Evolutionary conservation across 805 yeast species (phyloP).

Genomic region (Kodamaea kakaduensis): DNA sequence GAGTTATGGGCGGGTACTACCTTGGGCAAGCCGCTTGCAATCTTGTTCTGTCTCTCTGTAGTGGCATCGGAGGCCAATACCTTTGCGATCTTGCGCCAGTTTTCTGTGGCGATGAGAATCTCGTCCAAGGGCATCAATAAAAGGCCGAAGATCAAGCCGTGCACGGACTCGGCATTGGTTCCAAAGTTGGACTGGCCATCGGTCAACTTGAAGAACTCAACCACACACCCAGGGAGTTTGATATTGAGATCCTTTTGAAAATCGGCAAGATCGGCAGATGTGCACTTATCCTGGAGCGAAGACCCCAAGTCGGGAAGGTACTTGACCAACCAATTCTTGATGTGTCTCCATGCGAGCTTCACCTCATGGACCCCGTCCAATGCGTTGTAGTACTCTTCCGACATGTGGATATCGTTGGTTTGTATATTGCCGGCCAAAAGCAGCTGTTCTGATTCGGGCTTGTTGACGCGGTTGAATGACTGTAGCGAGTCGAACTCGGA

Average conservation of each 20-base stretch:
- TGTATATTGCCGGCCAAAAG: conserved; percentile 20
- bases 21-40: conserved; percentile 20
- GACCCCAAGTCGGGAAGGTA: conserved; percentile 80
- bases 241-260: conserved; percentile 79
- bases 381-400: conserved; percentile 29
- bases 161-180: conserved; percentile 54
- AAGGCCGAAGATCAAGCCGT: conserved; percentile 77
- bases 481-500: conserved; percentile 58
- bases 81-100: conserved; percentile 76
- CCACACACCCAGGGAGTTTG: conserved; percentile 73
- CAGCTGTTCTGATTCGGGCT: conserved; percentile 35
- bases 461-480: conserved; percentile 40
- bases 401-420: conserved; percentile 20
- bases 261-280: conserved; percentile 72
- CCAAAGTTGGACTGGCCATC: conserved; percentile 82
- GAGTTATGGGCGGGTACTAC: conserved; percentile 19
- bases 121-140: conserved; percentile 77
- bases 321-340: conserved; percentile 76
- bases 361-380: conserved; percentile 71
- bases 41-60: conserved; percentile 18
- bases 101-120: conserved; percentile 71
- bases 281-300: conserved; percentile 73
- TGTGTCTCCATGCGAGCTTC: conserved; percentile 81
- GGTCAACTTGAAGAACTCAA: conserved; percentile 74
- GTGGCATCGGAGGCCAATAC: conserved; percentile 26